These are phyloP conservation scores for Phytophthora meadii DNA, from an alignment of 352 stramenopile genomes.

Conservation along the genomic window DNA sequence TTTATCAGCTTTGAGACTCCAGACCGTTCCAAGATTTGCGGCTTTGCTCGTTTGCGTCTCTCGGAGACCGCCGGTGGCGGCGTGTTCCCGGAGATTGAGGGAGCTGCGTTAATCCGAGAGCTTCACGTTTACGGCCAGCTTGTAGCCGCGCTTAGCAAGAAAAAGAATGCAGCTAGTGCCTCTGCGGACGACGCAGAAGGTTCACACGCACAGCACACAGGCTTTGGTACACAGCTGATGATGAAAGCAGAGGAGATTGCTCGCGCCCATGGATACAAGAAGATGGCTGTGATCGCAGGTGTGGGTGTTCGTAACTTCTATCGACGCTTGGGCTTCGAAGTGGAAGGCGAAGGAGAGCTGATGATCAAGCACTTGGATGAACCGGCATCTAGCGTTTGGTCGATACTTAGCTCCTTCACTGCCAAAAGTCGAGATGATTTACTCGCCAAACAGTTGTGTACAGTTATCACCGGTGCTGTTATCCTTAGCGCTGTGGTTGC, in stretches of 20 bases:
- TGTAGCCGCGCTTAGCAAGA: conserved; percentile 59
- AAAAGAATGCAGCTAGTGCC: conserved; percentile 33
- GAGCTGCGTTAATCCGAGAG: conserved; percentile 87
- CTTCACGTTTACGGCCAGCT: conserved; percentile 93
- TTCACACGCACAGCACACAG: conserved; percentile 86
- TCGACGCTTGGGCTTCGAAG: conserved; percentile 86
- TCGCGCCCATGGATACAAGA: conserved; percentile 67
- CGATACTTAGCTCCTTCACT: conserved; percentile 21
- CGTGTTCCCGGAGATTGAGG: conserved; percentile 80
- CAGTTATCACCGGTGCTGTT: conserved; percentile 10
- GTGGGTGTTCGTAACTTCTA: conserved; percentile 94
- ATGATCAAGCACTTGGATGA: conserved; percentile 86
- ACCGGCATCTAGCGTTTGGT: conserved; percentile 13
- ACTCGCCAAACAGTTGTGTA: conserved; percentile 1
- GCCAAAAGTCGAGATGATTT: conserved; percentile 15
- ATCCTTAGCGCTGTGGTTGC: conserved; percentile 14
- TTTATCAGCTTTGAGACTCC: conserved; percentile 94
- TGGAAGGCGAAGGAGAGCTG: conserved; percentile 84
- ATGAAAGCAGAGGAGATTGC: conserved; percentile 83
- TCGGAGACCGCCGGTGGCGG: conserved; percentile 66
- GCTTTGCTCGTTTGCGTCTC: conserved; percentile 89
- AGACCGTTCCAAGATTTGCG: conserved; percentile 91
- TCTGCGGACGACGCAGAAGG: conserved; percentile 30
- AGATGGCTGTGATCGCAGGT: conserved; percentile 90
- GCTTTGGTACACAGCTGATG: conserved; percentile 91